Evolutionary conservation across 2,329 filamentous ascomycete genomes (phyloP).

Genomic region (Colletotrichum higginsianum): DNA sequence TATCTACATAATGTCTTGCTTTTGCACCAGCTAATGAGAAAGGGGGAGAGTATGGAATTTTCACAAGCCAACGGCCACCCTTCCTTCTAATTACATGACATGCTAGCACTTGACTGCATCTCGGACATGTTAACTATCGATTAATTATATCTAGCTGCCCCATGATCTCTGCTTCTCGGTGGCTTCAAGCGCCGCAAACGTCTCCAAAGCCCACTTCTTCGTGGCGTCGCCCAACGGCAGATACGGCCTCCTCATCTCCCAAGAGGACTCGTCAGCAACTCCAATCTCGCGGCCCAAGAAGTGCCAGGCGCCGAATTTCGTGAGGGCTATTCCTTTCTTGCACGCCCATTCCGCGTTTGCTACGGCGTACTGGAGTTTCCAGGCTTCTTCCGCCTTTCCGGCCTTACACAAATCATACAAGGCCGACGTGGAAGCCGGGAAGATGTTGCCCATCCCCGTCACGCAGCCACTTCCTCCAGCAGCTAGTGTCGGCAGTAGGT

Average conservation of each 20-base stretch:
- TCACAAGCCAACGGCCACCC: no score
- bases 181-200: slow-evolving; percentile 55
- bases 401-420: slow-evolving; percentile 59
- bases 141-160: slow-evolving; percentile 3
- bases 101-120: no score
- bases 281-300: slow-evolving; percentile 58
- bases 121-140: neutral
- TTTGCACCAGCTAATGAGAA: no score
- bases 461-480: slow-evolving; percentile 60
- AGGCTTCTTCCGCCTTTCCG: slow-evolving; percentile 56
- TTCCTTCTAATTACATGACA: no score
- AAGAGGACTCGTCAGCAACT: slow-evolving; percentile 52
- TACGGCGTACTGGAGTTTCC: slow-evolving; percentile 57
- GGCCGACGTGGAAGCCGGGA: slow-evolving; percentile 57
- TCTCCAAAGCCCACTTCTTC: slow-evolving; percentile 60
- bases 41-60: no score
- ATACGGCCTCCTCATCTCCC: slow-evolving; percentile 61
- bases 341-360: slow-evolving; percentile 66
- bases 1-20: no score
- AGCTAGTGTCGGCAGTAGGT: slow-evolving; percentile 57
- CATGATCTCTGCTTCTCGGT: slow-evolving; percentile 48
- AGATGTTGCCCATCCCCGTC: slow-evolving; percentile 63
- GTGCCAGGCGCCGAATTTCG: slow-evolving; percentile 62
- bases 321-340: slow-evolving; percentile 63
- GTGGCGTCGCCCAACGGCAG: slow-evolving; percentile 53